Evolutionary conservation across 148 eudicot species (phyloP).

Genomic region (Nepenthes gracilis): DNA sequence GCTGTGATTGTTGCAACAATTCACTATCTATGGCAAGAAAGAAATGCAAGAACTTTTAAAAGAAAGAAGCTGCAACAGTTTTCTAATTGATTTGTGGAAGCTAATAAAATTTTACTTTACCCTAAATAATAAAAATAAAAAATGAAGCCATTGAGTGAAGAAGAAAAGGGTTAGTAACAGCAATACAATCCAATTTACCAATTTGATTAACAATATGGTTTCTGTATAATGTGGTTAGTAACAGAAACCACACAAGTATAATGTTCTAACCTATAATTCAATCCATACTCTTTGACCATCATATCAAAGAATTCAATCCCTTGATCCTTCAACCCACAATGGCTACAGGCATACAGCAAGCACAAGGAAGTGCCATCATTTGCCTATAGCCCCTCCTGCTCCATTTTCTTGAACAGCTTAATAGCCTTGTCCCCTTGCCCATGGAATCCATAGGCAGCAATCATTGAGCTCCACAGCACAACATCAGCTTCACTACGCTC

Average conservation of each 20-base stretch:
- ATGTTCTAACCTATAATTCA: slow-evolving; percentile 57
- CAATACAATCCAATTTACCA: too few species aligned
- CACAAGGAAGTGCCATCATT: slow-evolving; percentile 71
- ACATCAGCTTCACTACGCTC: slow-evolving; percentile 36
- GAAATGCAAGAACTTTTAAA: too few species aligned
- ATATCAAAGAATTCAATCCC: slow-evolving; percentile 49
- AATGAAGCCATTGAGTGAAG: too few species aligned
- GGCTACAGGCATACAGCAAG: slow-evolving; percentile 76
- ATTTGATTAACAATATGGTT: too few species aligned
- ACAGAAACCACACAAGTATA: slow-evolving; percentile 55
- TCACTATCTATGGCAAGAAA: too few species aligned
- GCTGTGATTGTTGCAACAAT: too few species aligned
- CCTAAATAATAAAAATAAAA: too few species aligned
- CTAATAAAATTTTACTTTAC: too few species aligned
- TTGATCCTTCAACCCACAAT: slow-evolving; percentile 61
- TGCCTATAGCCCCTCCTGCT: slow-evolving; percentile 42
- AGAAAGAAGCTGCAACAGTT: too few species aligned
- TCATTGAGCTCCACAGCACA: slow-evolving; percentile 73
- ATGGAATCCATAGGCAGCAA: slow-evolving; percentile 82
- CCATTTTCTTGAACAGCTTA: slow-evolving; percentile 39
- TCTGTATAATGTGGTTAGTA: too few species aligned
- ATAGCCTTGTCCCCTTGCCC: slow-evolving; percentile 72
- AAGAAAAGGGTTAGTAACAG: too few species aligned
- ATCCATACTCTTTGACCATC: slow-evolving; percentile 36
- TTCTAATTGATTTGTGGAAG: too few species aligned